These are phyloP conservation scores for Tolypocladium inflatum DNA, from an alignment of 2,329 filamentous ascomycete species.

Conservation along the genomic window DNA sequence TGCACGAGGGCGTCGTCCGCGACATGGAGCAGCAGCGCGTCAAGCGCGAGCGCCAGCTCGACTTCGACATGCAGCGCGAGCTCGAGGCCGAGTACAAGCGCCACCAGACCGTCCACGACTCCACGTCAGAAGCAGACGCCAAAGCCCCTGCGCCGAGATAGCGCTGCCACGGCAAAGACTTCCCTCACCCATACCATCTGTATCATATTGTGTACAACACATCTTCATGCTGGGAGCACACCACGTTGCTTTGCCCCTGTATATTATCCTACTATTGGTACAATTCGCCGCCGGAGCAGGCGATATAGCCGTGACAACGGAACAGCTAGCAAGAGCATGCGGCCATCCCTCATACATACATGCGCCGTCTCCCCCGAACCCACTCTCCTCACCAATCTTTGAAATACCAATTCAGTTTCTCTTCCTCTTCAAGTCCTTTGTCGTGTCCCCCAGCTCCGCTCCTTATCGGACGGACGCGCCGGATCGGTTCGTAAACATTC, in stretches of 20 bases:
- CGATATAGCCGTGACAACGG: neutral
- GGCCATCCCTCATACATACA: conserved; percentile 8
- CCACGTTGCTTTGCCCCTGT: neutral
- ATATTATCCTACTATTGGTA: conserved; percentile 11
- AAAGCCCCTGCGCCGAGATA: conserved; percentile 12
- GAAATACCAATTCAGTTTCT: neutral
- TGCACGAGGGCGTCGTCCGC: conserved; percentile 90
- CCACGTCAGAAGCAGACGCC: conserved; percentile 15
- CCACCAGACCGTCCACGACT: conserved; percentile 62
- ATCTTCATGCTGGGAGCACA: neutral
- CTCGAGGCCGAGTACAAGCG: conserved; percentile 88
- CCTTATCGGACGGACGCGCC: conserved; percentile 60
- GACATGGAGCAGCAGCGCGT: conserved; percentile 90
- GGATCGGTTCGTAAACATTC: conserved; percentile 88
- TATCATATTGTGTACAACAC: conserved; percentile 3
- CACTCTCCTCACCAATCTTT: neutral
- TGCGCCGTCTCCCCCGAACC: conserved; percentile 6
- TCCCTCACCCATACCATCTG: neutral
- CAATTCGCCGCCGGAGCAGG: conserved; percentile 4
- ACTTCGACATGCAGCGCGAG: conserved; percentile 84
- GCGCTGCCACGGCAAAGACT: neutral
- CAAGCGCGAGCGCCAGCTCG: conserved; percentile 82
- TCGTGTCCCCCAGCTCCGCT: neutral
- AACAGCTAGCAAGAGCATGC: neutral
- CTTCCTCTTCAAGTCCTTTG: neutral